phyloP scores from a whole-genome alignment of 768 basidiomycete genomes.

The Podaxis carcinomalis region DNA sequence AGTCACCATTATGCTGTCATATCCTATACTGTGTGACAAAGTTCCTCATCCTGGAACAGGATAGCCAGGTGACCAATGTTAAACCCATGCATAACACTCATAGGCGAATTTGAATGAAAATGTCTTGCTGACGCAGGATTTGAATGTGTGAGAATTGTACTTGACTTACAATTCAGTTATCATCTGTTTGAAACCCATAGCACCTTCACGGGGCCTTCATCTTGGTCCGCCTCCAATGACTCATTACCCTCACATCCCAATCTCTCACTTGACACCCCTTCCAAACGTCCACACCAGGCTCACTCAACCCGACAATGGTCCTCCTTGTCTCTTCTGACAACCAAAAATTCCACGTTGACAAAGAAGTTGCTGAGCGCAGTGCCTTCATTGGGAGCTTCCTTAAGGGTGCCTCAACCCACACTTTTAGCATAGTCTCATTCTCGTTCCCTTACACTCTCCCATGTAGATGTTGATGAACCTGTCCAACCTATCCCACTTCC shows the following conservation, averaged over 20 bases:
- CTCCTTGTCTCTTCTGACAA: slow-evolving; percentile 92
- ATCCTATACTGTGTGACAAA: too few relatives aligned
- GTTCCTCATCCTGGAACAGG: too few relatives aligned
- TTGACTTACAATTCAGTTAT: too few relatives aligned
- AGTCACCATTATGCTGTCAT: too few relatives aligned
- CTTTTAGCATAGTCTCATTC: slow-evolving; percentile 11
- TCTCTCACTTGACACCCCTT: slow-evolving; percentile 11
- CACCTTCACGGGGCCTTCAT: too few relatives aligned
- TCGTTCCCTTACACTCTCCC: slow-evolving; percentile 13
- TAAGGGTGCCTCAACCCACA: slow-evolving; percentile 60
- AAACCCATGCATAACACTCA: too few relatives aligned
- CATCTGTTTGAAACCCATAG: too few relatives aligned
- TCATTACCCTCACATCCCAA: slow-evolving; percentile 18
- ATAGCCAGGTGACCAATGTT: too few relatives aligned
- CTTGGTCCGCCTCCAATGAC: neutral
- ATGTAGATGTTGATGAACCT: slow-evolving; percentile 87
- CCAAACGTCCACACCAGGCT: neutral
- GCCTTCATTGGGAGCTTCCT: slow-evolving; percentile 99
- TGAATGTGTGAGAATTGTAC: too few relatives aligned
- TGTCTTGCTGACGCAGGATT: too few relatives aligned
- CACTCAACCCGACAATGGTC: slow-evolving; percentile 49
- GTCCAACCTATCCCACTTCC: slow-evolving; percentile 94
- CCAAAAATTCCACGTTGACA: slow-evolving; percentile 90
- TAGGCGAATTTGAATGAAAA: too few relatives aligned
- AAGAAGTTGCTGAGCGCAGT: slow-evolving; percentile 90